Evolutionary conservation across 331 rosid genomes (phyloP).

Genomic region (Arachis monticola): DNA sequence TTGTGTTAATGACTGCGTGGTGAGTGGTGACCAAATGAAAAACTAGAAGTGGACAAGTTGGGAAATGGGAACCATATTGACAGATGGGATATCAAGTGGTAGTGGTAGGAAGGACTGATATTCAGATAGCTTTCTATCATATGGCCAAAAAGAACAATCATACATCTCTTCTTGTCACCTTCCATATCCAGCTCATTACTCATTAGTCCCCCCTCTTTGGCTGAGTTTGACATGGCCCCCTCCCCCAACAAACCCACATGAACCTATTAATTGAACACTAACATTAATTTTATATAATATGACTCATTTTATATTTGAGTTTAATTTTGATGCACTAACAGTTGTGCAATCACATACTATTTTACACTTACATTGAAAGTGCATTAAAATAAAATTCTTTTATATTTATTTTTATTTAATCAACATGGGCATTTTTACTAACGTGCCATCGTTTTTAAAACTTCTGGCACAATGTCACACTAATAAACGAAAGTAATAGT

Average conservation of each 20-base stretch:
- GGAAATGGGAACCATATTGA: constrained; percentile 38
- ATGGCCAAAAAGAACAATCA: constrained; percentile 51
- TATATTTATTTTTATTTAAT: too few relatives aligned
- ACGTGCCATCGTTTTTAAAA: too few relatives aligned
- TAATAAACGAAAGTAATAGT: too few relatives aligned
- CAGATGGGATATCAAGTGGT: constrained; percentile 58
- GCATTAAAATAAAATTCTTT: too few relatives aligned
- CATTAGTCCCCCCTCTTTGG: constrained; percentile 9
- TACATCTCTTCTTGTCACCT: constrained; percentile 67
- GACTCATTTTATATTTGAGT: too few relatives aligned
- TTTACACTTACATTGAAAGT: too few relatives aligned
- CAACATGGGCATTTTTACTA: too few relatives aligned
- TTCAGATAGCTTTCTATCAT: constrained; percentile 40
- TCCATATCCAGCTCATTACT: constrained; percentile 72
- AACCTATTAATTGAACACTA: constrained; percentile 57
- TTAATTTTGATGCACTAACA: too few relatives aligned
- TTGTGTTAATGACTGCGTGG: constrained; percentile 30
- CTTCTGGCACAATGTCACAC: too few relatives aligned
- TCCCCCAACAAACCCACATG: constrained; percentile 76
- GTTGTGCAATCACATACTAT: too few relatives aligned
- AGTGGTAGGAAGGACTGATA: constrained; percentile 57
- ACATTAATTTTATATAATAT: constrained; percentile 13
- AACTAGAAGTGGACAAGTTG: constrained; percentile 37
- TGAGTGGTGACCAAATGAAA: constrained; percentile 32
- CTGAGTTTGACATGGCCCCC: constrained; percentile 61